These are phyloP conservation scores for Calonectria leucothoes DNA, from an alignment of 2,329 filamentous ascomycete species.

Conservation along the genomic window DNA sequence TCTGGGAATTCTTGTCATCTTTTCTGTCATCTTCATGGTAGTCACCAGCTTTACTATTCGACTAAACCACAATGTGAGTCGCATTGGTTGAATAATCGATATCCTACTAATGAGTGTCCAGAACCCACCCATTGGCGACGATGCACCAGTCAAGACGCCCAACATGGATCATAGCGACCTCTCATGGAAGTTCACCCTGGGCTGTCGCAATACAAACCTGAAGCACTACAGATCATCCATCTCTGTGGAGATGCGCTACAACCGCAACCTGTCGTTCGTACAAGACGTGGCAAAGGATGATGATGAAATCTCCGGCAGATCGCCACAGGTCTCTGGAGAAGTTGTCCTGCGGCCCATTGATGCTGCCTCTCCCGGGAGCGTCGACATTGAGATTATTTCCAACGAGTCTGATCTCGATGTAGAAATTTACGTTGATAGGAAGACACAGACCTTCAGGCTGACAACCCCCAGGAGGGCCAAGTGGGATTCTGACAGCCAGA, in stretches of 20 bases:
- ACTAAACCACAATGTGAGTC: slow-evolving; percentile 43
- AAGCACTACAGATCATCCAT: background rate
- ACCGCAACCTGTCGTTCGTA: slow-evolving; percentile 52
- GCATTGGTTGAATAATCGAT: background rate
- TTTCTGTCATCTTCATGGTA: slow-evolving; percentile 47
- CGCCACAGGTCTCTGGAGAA: slow-evolving; percentile 57
- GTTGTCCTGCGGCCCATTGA: slow-evolving; percentile 56
- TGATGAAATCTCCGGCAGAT: slow-evolving; percentile 32
- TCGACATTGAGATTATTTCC: slow-evolving; percentile 58
- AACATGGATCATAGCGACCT: slow-evolving; percentile 35
- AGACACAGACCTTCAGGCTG: slow-evolving; percentile 53
- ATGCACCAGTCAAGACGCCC: slow-evolving; percentile 39
- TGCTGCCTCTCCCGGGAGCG: slow-evolving; percentile 46
- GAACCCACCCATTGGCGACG: slow-evolving; percentile 35
- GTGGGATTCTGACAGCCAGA: slow-evolving; percentile 36
- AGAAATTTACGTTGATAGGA: slow-evolving; percentile 46
- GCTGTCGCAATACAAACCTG: slow-evolving; percentile 39
- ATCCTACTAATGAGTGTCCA: slow-evolving; percentile 8
- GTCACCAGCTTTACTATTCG: slow-evolving; percentile 35
- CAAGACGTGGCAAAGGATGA: slow-evolving; percentile 48
- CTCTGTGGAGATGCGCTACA: slow-evolving; percentile 48
- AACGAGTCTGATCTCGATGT: slow-evolving; percentile 57
- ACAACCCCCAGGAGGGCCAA: slow-evolving; percentile 50
- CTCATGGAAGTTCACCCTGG: slow-evolving; percentile 38
- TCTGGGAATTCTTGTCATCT: slow-evolving; percentile 46